These are phyloP conservation scores for Aspergillus sp. DNA, from an alignment of 2,329 filamentous ascomycete species.

Conservation along the genomic window DNA sequence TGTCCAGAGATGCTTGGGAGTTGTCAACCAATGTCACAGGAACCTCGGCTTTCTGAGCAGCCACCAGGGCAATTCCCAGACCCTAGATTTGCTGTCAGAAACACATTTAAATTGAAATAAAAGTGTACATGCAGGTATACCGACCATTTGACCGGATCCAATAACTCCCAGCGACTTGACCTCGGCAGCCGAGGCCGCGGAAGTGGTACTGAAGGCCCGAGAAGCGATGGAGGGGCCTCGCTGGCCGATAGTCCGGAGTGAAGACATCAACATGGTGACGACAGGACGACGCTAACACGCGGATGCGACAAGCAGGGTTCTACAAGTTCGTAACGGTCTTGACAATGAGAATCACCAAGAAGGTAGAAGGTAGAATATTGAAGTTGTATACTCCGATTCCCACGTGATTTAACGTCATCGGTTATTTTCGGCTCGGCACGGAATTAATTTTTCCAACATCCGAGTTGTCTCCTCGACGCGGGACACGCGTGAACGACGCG, in stretches of 20 bases:
- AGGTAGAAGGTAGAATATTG: neutral
- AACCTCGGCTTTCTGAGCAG: constrained; percentile 72
- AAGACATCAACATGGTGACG: constrained; percentile 29
- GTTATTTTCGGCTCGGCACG: constrained; percentile 21
- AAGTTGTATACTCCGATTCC: constrained; percentile 4
- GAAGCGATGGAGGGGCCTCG: constrained; percentile 28
- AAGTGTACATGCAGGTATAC: constrained; percentile 14
- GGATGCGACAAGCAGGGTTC: no score
- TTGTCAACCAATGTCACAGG: constrained; percentile 80
- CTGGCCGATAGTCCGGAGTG: constrained; percentile 23
- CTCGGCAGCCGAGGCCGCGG: constrained; percentile 55
- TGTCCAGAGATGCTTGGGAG: constrained; percentile 76
- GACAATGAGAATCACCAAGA: no score
- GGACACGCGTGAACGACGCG: constrained; percentile 22
- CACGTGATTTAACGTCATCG: constrained; percentile 24
- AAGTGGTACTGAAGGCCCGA: constrained; percentile 62
- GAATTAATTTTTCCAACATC: constrained; percentile 7
- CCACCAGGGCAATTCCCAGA: constrained; percentile 89
- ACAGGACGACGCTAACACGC: no score
- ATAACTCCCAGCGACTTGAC: constrained; percentile 86
- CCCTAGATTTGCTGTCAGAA: constrained; percentile 50
- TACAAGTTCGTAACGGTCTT: no score
- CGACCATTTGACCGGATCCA: constrained; percentile 92
- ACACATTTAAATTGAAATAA: neutral
- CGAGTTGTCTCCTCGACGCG: constrained; percentile 13